Percentiles rank a stretch among this genome's conserved stretches.
These are phyloP conservation scores for Kwoniella pini DNA, from an alignment of 768 basidiomycete genomes.

Conservation along the genomic window DNA sequence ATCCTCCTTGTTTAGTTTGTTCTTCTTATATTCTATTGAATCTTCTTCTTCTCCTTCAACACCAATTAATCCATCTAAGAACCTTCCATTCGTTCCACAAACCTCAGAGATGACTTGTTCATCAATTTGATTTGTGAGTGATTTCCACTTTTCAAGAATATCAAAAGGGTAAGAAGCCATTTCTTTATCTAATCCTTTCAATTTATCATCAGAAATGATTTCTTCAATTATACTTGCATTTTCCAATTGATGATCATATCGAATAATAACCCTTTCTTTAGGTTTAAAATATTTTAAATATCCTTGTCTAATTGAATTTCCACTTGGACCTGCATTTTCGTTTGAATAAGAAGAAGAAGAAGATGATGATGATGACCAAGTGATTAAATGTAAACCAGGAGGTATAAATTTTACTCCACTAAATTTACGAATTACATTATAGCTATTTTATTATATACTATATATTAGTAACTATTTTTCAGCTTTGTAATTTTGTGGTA, in stretches of 20 bases:
- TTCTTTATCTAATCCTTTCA: constrained; percentile 51
- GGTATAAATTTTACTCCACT: constrained; percentile 57
- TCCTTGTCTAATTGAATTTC: constrained; percentile 49
- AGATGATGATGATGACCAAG: constrained; percentile 42
- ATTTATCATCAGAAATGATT: constrained; percentile 52
- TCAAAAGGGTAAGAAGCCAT: constrained; percentile 55
- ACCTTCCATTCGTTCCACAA: constrained; percentile 35
- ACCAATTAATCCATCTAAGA: constrained; percentile 48
- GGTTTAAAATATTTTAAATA: constrained; percentile 37
- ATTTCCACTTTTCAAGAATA: constrained; percentile 42
- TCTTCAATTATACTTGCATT: constrained; percentile 5
- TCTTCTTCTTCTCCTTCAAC: constrained; percentile 47
- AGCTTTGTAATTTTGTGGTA: no score
- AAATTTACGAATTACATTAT: constrained; percentile 39
- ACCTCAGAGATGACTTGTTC: constrained; percentile 40
- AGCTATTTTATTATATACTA: constrained; percentile 20
- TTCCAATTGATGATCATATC: background rate
- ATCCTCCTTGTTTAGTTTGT: constrained; percentile 3
- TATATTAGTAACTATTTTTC: background rate
- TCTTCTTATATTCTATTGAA: constrained; percentile 1
- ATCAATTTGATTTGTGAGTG: constrained; percentile 38
- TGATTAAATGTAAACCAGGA: constrained; percentile 55
- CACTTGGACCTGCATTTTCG: constrained; percentile 19
- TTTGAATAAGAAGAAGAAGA: constrained; percentile 1
- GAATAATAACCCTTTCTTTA: background rate